phyloP scores from a whole-genome alignment of 257 asterid genomes.

The Dorcoceras hygrometricum region DNA sequence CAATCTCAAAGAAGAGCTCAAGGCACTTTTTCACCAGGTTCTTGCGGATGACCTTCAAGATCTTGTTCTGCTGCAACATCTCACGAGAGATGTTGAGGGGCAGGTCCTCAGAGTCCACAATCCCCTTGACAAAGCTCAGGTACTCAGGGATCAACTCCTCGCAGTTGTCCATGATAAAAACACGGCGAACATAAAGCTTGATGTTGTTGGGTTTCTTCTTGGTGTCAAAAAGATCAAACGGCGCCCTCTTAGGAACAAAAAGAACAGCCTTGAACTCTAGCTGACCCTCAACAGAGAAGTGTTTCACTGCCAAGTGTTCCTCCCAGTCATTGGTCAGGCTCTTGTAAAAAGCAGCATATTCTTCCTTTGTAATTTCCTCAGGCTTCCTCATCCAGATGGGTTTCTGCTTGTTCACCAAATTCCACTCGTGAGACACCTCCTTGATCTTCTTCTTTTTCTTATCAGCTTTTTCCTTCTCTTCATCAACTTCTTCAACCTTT shows the following conservation, averaged over 20 bases:
- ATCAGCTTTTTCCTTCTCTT: constrained; percentile 45
- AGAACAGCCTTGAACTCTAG: constrained; percentile 57
- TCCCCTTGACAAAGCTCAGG: constrained; percentile 52
- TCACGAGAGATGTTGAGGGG: constrained; percentile 57
- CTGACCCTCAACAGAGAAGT: constrained; percentile 64
- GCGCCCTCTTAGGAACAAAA: constrained; percentile 59
- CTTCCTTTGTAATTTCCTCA: constrained; percentile 58
- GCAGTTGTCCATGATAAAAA: constrained; percentile 61
- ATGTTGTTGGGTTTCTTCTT: constrained; percentile 62
- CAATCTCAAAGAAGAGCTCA: constrained; percentile 57
- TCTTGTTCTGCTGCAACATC: constrained; percentile 58
- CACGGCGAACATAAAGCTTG: constrained; percentile 57
- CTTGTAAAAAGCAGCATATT: constrained; percentile 59
- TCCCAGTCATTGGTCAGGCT: constrained; percentile 64
- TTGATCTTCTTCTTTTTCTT: constrained; percentile 58
- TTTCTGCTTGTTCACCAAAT: constrained; percentile 53
- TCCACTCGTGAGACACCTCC: constrained; percentile 55
- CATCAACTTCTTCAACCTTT: constrained; percentile 55
- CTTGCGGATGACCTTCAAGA: constrained; percentile 60
- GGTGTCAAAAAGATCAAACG: constrained; percentile 58
- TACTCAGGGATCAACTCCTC: constrained; percentile 62
- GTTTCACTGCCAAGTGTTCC: constrained; percentile 55
- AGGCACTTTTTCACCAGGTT: constrained; percentile 61
- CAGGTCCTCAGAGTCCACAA: constrained; percentile 58
- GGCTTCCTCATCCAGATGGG: constrained; percentile 67